Conservation (phyloP, 2,329 filamentous ascomycete genomes). For the Lojkania enalia region DNA sequence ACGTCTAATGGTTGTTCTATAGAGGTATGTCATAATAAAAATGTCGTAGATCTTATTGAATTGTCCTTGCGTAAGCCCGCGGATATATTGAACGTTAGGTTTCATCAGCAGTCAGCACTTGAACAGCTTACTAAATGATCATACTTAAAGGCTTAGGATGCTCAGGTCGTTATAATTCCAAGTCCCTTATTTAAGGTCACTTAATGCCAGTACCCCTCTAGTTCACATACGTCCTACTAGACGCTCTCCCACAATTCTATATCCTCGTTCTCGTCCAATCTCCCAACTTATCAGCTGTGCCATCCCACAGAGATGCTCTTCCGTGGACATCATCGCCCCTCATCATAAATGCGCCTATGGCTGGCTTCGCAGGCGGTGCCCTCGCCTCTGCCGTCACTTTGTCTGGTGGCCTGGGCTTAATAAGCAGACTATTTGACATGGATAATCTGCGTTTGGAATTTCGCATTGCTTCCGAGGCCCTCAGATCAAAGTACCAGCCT, state of each 20-base stretch:
- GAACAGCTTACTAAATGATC: no score
- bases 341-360: slow-evolving; percentile 69
- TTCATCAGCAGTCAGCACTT: no score
- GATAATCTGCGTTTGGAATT: slow-evolving; percentile 37
- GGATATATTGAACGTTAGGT: no score
- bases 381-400: slow-evolving; percentile 65
- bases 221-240: background rate
- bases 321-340: slow-evolving; percentile 63
- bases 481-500: slow-evolving; percentile 23
- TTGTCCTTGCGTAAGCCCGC: no score
- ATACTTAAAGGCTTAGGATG: no score
- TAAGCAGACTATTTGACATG: slow-evolving; percentile 45
- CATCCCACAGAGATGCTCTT: slow-evolving; percentile 20
- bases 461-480: slow-evolving; percentile 17
- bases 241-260: no score
- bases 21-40: no score
- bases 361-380: slow-evolving; percentile 58
- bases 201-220: no score
- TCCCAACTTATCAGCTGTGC: slow-evolving; percentile 11
- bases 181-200: no score
- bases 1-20: no score
- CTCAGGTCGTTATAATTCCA: no score
- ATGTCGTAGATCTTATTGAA: no score
- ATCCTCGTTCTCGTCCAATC: background rate
- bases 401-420: slow-evolving; percentile 52